These are phyloP conservation scores for Fusarium anthophilum DNA, from an alignment of 2,329 filamentous ascomycete genomes.

Conservation along the genomic window DNA sequence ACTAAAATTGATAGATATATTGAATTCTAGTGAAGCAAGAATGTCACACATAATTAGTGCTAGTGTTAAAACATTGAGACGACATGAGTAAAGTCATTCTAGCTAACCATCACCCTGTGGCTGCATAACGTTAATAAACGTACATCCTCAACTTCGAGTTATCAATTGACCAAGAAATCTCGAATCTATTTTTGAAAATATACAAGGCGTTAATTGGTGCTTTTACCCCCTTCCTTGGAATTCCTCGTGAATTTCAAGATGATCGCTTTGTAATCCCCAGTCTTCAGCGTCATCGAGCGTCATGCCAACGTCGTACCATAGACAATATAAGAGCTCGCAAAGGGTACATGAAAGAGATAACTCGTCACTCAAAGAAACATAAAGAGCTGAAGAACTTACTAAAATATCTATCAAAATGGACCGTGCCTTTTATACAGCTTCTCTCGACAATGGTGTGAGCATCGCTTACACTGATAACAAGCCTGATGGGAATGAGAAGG, in stretches of 20 bases:
- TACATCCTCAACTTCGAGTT: too few relatives aligned
- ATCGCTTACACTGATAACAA: constrained; percentile 17
- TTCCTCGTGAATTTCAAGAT: not conserved
- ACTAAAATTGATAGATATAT: too few relatives aligned
- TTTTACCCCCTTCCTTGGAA: too few relatives aligned
- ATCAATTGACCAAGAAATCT: not conserved
- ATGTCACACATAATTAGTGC: fast-evolving
- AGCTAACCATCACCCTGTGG: fast-evolving
- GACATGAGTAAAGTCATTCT: fast-evolving
- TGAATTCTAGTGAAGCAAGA: fast-evolving
- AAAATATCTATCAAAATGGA: not conserved
- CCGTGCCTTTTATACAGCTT: constrained; percentile 1
- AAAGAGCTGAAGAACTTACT: too few relatives aligned
- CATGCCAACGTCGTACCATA: not conserved
- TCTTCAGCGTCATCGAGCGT: constrained; percentile 26
- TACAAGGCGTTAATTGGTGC: not conserved
- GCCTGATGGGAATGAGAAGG: not conserved
- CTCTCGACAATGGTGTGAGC: not conserved
- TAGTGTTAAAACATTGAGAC: not conserved
- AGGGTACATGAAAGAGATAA: too few relatives aligned
- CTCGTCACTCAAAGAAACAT: not conserved
- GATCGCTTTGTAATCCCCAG: constrained; percentile 9
- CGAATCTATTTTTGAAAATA: not conserved
- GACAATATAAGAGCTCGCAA: not conserved
- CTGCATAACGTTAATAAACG: fast-evolving